phyloP scores from a whole-genome alignment of 805 yeast species.

The Priceomyces fermenticarens region DNA sequence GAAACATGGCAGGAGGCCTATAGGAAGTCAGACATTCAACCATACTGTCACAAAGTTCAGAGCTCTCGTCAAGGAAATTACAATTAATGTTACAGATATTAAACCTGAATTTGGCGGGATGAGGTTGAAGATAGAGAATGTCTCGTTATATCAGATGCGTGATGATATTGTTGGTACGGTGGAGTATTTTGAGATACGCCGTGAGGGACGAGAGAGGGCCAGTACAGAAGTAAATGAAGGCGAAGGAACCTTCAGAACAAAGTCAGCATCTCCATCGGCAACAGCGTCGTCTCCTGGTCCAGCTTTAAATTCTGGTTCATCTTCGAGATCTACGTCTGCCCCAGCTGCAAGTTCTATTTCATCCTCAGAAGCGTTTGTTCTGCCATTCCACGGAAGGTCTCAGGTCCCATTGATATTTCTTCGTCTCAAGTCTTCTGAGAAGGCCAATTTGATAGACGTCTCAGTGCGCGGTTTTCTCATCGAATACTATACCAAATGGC shows the following conservation, averaged over 20 bases:
- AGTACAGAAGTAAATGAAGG: neutral
- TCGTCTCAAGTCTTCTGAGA: slow-evolving; percentile 17
- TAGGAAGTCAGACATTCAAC: slow-evolving; percentile 11
- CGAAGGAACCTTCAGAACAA: too few species aligned
- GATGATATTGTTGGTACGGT: slow-evolving; percentile 23
- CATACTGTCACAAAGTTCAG: slow-evolving; percentile 42
- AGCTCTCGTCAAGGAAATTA: slow-evolving; percentile 15
- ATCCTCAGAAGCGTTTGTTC: slow-evolving; percentile 15
- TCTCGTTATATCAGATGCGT: slow-evolving; percentile 16
- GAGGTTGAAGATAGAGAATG: slow-evolving; percentile 8
- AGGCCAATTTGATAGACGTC: slow-evolving; percentile 36
- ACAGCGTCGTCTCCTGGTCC: too few species aligned
- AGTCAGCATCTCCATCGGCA: too few species aligned
- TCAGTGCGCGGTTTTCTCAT: slow-evolving; percentile 46
- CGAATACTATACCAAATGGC: slow-evolving; percentile 62
- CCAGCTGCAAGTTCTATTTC: too few species aligned
- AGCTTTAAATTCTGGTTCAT: too few species aligned
- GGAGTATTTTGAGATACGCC: slow-evolving; percentile 12
- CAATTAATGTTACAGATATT: slow-evolving; percentile 14
- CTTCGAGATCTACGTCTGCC: too few species aligned
- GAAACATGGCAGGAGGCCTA: slow-evolving; percentile 9
- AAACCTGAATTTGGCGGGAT: slow-evolving; percentile 26
- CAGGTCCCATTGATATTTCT: slow-evolving; percentile 23
- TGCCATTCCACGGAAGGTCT: slow-evolving; percentile 17
- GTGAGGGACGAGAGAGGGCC: slow-evolving; percentile 9